phyloP scores from a whole-genome alignment of 129 eudicot species.

The Ambrosia artemisiifolia region DNA sequence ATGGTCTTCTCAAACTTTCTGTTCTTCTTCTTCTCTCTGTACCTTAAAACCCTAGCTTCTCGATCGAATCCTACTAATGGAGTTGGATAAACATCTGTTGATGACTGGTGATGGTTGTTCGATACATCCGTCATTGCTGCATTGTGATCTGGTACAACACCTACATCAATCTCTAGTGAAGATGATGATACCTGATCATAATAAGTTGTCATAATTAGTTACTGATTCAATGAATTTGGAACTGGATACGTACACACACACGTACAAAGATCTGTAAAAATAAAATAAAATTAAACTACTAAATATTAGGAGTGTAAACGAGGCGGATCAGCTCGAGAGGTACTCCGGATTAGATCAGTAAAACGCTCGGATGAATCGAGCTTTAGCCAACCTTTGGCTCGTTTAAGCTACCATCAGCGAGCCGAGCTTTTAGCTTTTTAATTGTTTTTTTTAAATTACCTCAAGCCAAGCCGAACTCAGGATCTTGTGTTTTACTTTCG shows the following conservation, averaged over 20 bases:
- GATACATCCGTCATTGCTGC: conserved; percentile 51
- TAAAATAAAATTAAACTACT: too few species aligned
- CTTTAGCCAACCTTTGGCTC: too few species aligned
- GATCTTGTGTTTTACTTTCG: too few species aligned
- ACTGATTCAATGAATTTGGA: not conserved
- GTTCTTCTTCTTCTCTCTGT: conserved; percentile 84
- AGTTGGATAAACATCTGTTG: conserved; percentile 37
- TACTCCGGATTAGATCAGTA: too few species aligned
- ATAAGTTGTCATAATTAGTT: not conserved
- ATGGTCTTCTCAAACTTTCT: conserved; percentile 85
- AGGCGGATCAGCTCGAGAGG: too few species aligned
- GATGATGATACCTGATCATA: conserved; percentile 67
- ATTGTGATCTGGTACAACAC: conserved; percentile 79
- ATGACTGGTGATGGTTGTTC: conserved; percentile 27
- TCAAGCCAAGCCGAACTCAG: too few species aligned
- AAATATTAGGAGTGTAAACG: too few species aligned
- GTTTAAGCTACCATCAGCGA: too few species aligned
- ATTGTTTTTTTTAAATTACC: too few species aligned
- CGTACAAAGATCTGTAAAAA: too few species aligned
- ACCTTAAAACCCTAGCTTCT: conserved; percentile 83
- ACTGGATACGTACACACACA: not conserved
- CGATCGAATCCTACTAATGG: conserved; percentile 59
- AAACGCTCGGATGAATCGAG: too few species aligned
- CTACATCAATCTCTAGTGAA: conserved; percentile 70
- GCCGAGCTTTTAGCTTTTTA: too few species aligned